A percentile compares a stretch with the other conserved stretches of the same genome.
phyloP scores from a whole-genome alignment of 2,329 filamentous ascomycete genomes.

The Aureobasidium sp. region DNA sequence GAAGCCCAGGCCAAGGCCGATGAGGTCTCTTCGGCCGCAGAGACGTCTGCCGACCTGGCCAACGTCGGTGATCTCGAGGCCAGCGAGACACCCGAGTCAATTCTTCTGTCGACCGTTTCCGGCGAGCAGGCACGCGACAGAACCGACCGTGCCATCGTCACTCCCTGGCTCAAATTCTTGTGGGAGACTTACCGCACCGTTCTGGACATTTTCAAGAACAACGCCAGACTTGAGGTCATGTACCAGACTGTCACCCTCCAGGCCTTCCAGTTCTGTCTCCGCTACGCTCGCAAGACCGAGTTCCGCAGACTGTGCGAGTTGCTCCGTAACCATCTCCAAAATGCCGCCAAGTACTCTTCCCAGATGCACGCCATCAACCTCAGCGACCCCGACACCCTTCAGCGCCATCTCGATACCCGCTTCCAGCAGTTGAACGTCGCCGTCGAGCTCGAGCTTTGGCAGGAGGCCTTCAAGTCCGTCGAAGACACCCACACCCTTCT shows the following conservation, averaged over 20 bases:
- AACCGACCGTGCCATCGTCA: slow-evolving; percentile 96
- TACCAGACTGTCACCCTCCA: slow-evolving; percentile 98
- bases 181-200: slow-evolving; percentile 99
- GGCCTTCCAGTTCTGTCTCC: slow-evolving; percentile 97
- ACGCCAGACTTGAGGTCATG: slow-evolving; percentile 92
- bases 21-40: slow-evolving; percentile 81
- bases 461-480: slow-evolving; percentile 98
- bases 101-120: slow-evolving; percentile 93
- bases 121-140: slow-evolving; percentile 96
- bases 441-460: slow-evolving; percentile 96
- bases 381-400: slow-evolving; percentile 92
- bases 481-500: slow-evolving; percentile 98
- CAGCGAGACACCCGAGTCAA: slow-evolving; percentile 94
- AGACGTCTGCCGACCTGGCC: slow-evolving; percentile 62
- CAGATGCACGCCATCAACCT: slow-evolving; percentile 99
- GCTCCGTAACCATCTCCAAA: slow-evolving; percentile 96
- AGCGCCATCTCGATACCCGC: slow-evolving; percentile 93
- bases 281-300: slow-evolving; percentile 97
- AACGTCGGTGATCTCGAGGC: slow-evolving; percentile 95
- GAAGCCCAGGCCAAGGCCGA: slow-evolving; percentile 94
- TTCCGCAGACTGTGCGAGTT: slow-evolving; percentile 98
- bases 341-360: slow-evolving; percentile 95
- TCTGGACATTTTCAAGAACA: slow-evolving; percentile 97
- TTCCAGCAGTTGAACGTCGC: slow-evolving; percentile 98
- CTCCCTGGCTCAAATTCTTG: slow-evolving; percentile 97